Evolutionary conservation across 345 rosid genomes (phyloP).

Genomic region (Clarkia xantiana): DNA sequence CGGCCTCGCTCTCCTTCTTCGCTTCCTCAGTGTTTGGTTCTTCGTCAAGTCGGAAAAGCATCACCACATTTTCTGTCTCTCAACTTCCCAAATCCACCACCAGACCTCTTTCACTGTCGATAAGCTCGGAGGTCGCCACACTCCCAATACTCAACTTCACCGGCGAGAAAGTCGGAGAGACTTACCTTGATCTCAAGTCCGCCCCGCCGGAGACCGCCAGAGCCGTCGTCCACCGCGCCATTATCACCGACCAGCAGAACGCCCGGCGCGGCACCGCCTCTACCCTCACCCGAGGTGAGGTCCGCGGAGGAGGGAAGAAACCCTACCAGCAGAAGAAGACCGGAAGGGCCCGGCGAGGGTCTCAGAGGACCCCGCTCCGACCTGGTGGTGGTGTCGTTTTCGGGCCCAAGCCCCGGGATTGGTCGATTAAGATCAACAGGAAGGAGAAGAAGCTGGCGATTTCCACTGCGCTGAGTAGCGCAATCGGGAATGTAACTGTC

Average conservation of each 20-base stretch:
- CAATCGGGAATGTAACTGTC: conserved; percentile 42
- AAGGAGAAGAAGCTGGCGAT: conserved; percentile 77
- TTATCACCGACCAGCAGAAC: conserved; percentile 69
- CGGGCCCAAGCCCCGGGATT: conserved; percentile 74
- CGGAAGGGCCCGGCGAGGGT: conserved; percentile 71
- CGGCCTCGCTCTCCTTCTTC: conserved; percentile 42
- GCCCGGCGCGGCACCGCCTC: conserved; percentile 90
- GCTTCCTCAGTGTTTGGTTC: conserved; percentile 29
- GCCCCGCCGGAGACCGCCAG: conserved; percentile 79
- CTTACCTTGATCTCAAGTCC: conserved; percentile 57
- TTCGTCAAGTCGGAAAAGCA: conserved; percentile 13
- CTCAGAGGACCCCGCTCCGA: conserved; percentile 57
- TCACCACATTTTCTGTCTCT: neutral
- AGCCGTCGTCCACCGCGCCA: conserved; percentile 74
- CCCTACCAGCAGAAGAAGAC: conserved; percentile 85
- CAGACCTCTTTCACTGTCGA: conserved; percentile 17
- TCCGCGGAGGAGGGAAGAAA: conserved; percentile 81
- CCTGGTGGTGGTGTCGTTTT: conserved; percentile 87
- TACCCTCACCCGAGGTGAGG: conserved; percentile 71
- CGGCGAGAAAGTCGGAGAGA: conserved; percentile 80
- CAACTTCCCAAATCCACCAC: conserved; percentile 10
- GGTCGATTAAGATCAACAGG: conserved; percentile 80
- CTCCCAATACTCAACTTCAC: conserved; percentile 60
- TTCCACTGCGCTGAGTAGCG: conserved; percentile 70
- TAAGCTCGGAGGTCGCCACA: conserved; percentile 45